Base-by-base conservation (phyloP, 495 filamentous ascomycete species). In the Chlorociboria aeruginascens region DNA sequence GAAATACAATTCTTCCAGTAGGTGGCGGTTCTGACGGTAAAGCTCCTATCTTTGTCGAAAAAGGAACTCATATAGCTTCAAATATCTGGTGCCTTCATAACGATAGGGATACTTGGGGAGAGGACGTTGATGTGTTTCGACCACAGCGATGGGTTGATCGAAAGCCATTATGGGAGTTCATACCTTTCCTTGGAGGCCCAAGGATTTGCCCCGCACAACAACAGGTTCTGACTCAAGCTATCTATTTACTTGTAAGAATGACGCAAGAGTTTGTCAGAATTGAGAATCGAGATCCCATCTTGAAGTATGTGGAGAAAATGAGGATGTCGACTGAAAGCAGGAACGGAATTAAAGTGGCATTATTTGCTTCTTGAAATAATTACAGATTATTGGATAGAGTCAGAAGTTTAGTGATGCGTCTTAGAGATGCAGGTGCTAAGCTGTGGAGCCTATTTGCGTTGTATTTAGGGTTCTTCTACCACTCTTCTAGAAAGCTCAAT, bases 1-100 rank as follows among this genome's bases (percentile, higher is more conserved):
- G 42, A 40, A 62, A 72, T 48, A 78, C 76, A 1, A 64, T 62
- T 6, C 51, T 79, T 7, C 76, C 76, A 0, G 45, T 56, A 7
- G 76, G 76, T 29, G 76, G 76, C 9, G 73, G 76, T 7, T 52
- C 58, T 0, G 67, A 73, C 41, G 71, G 72, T 8, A 54, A 51
- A 7, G 49, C 59, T 3, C 73, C 74, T 0, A 53, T 77, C 20
- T 72, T 69, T 46, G 57, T 68, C 12, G 55, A 38, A 13, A 71
- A 64, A 3, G 71, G 72, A 1, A 71, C 70, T 6, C 67, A 70
- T 37, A 65, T 78, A 3, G 64, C 67, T 8, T 51, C 74, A 52
- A 47, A 64, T 38, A 58, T 70, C 2, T 71, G 64, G 61, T 67
- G 69, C 8, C 65, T 74, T 13, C 72, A 76, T 40, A 63, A 61